phyloP scores from a whole-genome alignment of 202 grass and related monocot species.

The Zoysia matrella region DNA sequence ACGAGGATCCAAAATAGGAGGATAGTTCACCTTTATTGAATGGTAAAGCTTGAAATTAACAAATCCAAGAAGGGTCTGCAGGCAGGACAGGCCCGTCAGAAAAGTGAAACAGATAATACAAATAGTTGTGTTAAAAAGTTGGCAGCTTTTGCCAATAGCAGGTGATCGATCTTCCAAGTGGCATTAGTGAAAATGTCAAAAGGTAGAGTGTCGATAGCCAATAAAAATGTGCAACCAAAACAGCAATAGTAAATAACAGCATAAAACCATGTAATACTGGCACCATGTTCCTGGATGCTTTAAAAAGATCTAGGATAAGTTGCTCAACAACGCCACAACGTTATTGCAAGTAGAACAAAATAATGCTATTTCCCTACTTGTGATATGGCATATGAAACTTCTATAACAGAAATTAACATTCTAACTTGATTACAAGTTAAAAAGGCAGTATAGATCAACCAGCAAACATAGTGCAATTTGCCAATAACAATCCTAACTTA shows the following conservation, averaged over 20 bases:
- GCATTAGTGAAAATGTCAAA: background rate
- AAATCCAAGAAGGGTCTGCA: slow-evolving; percentile 96
- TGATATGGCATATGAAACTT: too few relatives aligned
- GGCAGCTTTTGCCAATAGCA: background rate
- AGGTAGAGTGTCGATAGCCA: background rate
- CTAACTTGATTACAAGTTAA: background rate
- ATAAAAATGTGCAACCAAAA: background rate
- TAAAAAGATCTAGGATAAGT: background rate
- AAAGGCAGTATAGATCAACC: background rate
- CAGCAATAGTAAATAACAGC: too few relatives aligned
- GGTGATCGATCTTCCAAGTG: slow-evolving; percentile 12
- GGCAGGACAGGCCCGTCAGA: slow-evolving; percentile 41
- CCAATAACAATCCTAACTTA: background rate
- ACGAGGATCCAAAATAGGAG: too few relatives aligned
- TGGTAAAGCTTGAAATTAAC: background rate
- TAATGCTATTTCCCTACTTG: too few relatives aligned
- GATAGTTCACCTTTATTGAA: too few relatives aligned
- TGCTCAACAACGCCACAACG: background rate
- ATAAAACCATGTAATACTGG: background rate
- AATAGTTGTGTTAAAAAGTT: background rate
- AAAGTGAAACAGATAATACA: slow-evolving; percentile 25
- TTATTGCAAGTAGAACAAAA: background rate
- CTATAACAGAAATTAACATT: background rate
- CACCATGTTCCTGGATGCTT: background rate
- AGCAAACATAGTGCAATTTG: background rate